Conservation (phyloP, 805 yeast genomes). For the Metschnikowia proteae region DNA sequence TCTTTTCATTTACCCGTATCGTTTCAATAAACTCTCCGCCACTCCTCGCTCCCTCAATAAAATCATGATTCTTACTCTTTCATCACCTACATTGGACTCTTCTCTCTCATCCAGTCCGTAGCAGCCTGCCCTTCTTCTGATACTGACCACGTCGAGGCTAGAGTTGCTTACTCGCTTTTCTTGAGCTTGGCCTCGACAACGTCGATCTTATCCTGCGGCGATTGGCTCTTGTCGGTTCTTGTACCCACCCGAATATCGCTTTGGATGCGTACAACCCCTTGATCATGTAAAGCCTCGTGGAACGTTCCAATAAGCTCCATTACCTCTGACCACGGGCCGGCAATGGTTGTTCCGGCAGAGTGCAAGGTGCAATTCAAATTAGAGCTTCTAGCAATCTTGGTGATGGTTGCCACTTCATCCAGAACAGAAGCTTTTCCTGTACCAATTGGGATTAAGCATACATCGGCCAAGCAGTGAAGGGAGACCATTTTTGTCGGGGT, state of each 20-base stretch:
- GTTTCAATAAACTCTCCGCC: no score
- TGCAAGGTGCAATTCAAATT: slow-evolving; percentile 69
- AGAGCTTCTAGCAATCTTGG: slow-evolving; percentile 56
- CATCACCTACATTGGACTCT: no score
- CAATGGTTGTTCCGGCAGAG: slow-evolving; percentile 89
- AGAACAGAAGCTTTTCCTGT: slow-evolving; percentile 76
- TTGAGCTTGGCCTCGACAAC: slow-evolving; percentile 52
- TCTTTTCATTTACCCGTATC: no score
- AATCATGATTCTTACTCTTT: no score
- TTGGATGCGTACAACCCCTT: slow-evolving; percentile 75
- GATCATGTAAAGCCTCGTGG: slow-evolving; percentile 64
- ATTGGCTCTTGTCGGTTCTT: slow-evolving; percentile 68
- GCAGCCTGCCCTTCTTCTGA: no score
- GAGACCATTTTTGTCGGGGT: slow-evolving; percentile 25
- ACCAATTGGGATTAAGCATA: slow-evolving; percentile 85
- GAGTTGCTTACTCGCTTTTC: neutral
- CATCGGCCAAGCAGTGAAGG: slow-evolving; percentile 75
- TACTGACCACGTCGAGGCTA: no score
- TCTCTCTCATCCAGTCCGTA: no score
- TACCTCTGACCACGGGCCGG: slow-evolving; percentile 92
- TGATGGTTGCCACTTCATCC: slow-evolving; percentile 71
- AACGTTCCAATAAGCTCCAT: slow-evolving; percentile 72
- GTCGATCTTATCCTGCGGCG: slow-evolving; percentile 68
- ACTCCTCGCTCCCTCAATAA: no score
- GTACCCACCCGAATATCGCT: slow-evolving; percentile 87